These are phyloP conservation scores for Hydnum rufescens DNA, from an alignment of 768 basidiomycete genomes.

Conservation along the genomic window DNA sequence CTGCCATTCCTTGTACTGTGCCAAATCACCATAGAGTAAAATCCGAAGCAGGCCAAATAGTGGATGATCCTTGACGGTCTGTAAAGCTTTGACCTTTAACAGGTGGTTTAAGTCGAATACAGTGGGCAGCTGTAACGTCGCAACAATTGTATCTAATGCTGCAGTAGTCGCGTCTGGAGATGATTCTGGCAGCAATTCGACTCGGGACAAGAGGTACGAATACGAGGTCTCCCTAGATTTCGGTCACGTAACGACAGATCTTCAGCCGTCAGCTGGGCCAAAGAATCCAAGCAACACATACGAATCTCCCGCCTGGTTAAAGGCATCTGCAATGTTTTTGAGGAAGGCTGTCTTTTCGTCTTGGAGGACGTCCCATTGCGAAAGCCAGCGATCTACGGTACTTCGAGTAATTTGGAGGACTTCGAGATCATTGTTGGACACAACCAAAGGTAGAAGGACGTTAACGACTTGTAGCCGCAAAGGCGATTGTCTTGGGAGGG, in stretches of 20 bases:
- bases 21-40: constrained; percentile 43
- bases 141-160: constrained; percentile 39
- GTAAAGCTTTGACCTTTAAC: constrained; percentile 54
- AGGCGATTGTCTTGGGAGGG: constrained; percentile 42
- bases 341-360: constrained; percentile 48
- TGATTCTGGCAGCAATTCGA: constrained; percentile 36
- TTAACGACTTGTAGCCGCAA: constrained; percentile 44
- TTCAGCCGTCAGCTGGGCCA: not conserved
- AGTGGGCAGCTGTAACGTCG: constrained; percentile 41
- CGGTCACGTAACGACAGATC: not conserved
- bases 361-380: constrained; percentile 48
- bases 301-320: constrained; percentile 36
- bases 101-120: constrained; percentile 68
- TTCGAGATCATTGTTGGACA: constrained; percentile 39
- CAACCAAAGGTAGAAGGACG: constrained; percentile 39
- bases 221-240: constrained; percentile 44
- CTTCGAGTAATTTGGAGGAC: constrained; percentile 36
- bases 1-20: constrained; percentile 44
- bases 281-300: constrained; percentile 20
- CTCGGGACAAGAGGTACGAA: constrained; percentile 40
- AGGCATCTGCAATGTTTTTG: constrained; percentile 40
- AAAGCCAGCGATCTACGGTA: constrained; percentile 57
- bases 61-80: constrained; percentile 44
- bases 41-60: constrained; percentile 58
- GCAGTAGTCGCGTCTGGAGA: constrained; percentile 32